phyloP scores from a whole-genome alignment of 768 basidiomycete species.

The Russula abietina region DNA sequence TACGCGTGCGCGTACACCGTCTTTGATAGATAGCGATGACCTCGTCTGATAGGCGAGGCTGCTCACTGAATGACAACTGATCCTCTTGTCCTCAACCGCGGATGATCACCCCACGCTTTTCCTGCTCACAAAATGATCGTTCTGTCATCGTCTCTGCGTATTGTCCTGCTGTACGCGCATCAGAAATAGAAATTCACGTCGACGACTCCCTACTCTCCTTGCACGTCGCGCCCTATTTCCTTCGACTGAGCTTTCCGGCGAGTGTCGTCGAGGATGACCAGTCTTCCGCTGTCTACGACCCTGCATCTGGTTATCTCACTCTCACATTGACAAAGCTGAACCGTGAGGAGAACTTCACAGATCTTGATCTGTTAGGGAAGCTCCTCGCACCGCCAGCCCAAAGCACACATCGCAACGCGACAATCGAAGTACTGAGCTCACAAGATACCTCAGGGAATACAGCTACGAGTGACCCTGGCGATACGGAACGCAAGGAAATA shows the following conservation, averaged over 20 bases:
- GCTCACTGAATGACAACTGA: no score
- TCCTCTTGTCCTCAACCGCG: not conserved
- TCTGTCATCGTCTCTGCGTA: conserved; percentile 57
- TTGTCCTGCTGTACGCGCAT: conserved; percentile 66
- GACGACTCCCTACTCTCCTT: conserved; percentile 64
- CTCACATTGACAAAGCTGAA: conserved; percentile 65
- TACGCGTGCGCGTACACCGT: no score
- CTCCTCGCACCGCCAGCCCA: conserved; percentile 61
- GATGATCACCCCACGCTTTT: conserved; percentile 77
- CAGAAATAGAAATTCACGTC: conserved; percentile 74
- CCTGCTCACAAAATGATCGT: conserved; percentile 54
- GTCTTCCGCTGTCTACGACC: conserved; percentile 69
- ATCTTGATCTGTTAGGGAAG: conserved; percentile 74
- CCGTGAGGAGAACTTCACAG: conserved; percentile 61
- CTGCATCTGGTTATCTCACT: conserved; percentile 69
- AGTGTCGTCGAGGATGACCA: conserved; percentile 61
- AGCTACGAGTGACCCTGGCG: not conserved
- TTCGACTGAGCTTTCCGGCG: conserved; percentile 69
- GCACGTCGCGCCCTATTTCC: conserved; percentile 79
- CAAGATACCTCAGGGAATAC: conserved; percentile 15
- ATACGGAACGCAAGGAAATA: conserved; percentile 45
- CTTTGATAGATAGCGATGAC: no score
- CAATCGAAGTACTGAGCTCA: conserved; percentile 53
- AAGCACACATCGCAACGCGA: conserved; percentile 30
- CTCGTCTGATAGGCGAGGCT: not conserved